Evolutionary conservation across 176 grass and related monocot genomes (phyloP), one percentile per base, ranked within the genome.

Genomic region (Rhynchospora breviuscula): DNA sequence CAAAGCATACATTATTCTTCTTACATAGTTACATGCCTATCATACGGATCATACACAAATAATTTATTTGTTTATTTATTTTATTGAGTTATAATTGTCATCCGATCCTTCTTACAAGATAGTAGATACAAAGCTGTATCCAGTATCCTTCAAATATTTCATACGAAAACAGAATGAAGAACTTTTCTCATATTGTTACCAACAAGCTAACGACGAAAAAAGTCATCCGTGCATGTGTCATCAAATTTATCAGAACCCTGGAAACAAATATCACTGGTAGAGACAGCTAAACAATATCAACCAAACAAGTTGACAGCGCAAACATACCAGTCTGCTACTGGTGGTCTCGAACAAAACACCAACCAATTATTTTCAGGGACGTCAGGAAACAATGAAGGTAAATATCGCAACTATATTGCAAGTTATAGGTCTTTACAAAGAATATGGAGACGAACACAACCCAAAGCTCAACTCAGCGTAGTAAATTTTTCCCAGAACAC

Each of bases 341-440:
- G 19, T 61, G 19, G 5, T 61, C 59, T 31, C 6, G 1, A 5
- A 4, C 13, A 40, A 35, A 35, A 67, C 13, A 67, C 26, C 29
- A 40, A 40, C 31, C 0, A n/a, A 80, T 14, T 26, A 29, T 63
- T 10, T 63, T 44, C 31, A 61, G n/a, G n/a, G 40, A 47, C 8
- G 8, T 40, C 33, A 81, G 11, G n/a, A 62, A 81, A 45, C 35
- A 40, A 79, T 4, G 35, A 46, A 81, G 4, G 31, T 29, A 43
- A 80, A 54, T 53, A 76, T 53, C n/a, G 61, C 17, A 80, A 44
- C 61, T 80, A 63, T 80, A 80, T 80, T 80, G 58, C 78, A 76
- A 81, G 31, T 4, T 44, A 22, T 61, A 22, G 1, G 31, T 45
- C 31, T 60, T 66, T 81, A 64, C 79, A 66, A 81, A 81, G 79